Conservation (phyloP, 2,329 filamentous ascomycete species). For the Neopestalotiopsis sp. region DNA sequence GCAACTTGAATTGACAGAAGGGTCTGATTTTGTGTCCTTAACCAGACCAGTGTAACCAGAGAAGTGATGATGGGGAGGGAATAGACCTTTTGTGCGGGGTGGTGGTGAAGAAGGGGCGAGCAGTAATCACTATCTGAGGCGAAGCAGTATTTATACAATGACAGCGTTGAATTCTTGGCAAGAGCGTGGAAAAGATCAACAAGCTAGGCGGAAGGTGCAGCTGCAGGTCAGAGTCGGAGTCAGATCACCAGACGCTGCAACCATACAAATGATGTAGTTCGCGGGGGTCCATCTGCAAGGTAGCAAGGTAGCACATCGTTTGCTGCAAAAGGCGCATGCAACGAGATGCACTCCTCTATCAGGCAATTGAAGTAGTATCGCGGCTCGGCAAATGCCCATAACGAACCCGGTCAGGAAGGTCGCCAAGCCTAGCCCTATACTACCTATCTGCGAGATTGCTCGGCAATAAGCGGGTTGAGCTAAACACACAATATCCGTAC, state of each 20-base stretch:
- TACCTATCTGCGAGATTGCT: background rate
- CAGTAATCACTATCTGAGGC: background rate
- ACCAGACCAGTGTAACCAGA: background rate
- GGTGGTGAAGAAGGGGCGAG: background rate
- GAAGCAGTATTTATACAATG: background rate
- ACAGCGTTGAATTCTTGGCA: background rate
- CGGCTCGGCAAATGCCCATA: background rate
- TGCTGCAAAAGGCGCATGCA: background rate
- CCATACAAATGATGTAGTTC: background rate
- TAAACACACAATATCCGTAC: background rate
- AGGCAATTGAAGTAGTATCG: slow-evolving; percentile 13
- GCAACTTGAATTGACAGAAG: background rate
- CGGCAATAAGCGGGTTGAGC: background rate
- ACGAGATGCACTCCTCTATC: slow-evolving; percentile 1
- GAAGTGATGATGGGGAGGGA: background rate
- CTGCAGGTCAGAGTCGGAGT: background rate
- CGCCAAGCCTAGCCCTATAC: slow-evolving; percentile 7
- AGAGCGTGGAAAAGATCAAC: background rate
- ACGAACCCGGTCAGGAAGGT: slow-evolving; percentile 9
- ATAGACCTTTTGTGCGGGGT: background rate
- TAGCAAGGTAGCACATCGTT: background rate
- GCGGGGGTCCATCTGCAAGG: background rate
- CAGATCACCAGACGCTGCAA: no score
- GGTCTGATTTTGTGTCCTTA: background rate
- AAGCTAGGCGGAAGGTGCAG: slow-evolving; percentile 1